Percentiles rank a stretch among this genome's conserved stretches.
These are phyloP conservation scores for Cladosporium phlei DNA, from an alignment of 2,329 filamentous ascomycete species.

Conservation along the genomic window DNA sequence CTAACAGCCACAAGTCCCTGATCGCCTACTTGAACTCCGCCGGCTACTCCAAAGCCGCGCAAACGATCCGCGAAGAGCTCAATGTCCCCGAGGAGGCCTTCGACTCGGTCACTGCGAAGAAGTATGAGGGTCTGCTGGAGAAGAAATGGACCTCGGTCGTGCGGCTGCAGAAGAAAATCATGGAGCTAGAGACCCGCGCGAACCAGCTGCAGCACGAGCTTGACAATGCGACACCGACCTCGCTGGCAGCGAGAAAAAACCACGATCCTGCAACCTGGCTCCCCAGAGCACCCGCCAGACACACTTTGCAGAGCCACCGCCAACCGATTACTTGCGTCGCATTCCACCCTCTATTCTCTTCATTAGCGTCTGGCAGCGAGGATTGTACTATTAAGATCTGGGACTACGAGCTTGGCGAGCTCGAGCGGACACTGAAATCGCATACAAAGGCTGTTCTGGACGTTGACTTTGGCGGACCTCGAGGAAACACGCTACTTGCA, in stretches of 20 bases:
- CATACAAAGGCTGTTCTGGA: slow-evolving; percentile 86
- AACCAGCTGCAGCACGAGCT: slow-evolving; percentile 72
- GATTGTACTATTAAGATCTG: slow-evolving; percentile 94
- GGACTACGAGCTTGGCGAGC: slow-evolving; percentile 92
- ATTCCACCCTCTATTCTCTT: slow-evolving; percentile 89
- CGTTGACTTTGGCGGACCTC: slow-evolving; percentile 82
- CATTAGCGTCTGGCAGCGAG: slow-evolving; percentile 82
- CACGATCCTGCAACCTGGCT: slow-evolving; percentile 84
- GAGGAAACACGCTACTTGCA: slow-evolving; percentile 71
- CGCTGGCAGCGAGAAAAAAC: slow-evolving; percentile 67
- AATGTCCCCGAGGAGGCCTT: slow-evolving; percentile 63
- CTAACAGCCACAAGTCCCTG: slow-evolving; percentile 79
- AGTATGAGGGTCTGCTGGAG: slow-evolving; percentile 89
- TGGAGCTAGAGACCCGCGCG: slow-evolving; percentile 81
- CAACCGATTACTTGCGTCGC: slow-evolving; percentile 79
- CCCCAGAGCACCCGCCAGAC: slow-evolving; percentile 73
- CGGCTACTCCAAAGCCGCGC: slow-evolving; percentile 64
- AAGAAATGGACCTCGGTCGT: slow-evolving; percentile 99
- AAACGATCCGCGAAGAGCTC: slow-evolving; percentile 72
- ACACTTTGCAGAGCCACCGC: slow-evolving; percentile 79
- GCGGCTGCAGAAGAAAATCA: slow-evolving; percentile 93
- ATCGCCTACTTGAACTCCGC: slow-evolving; percentile 79
- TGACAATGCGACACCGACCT: slow-evolving; percentile 74
- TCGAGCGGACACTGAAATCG: slow-evolving; percentile 85
- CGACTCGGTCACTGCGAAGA: slow-evolving; percentile 78